Conservation (phyloP, 805 yeast species). For the Teunomyces atbi region DNA sequence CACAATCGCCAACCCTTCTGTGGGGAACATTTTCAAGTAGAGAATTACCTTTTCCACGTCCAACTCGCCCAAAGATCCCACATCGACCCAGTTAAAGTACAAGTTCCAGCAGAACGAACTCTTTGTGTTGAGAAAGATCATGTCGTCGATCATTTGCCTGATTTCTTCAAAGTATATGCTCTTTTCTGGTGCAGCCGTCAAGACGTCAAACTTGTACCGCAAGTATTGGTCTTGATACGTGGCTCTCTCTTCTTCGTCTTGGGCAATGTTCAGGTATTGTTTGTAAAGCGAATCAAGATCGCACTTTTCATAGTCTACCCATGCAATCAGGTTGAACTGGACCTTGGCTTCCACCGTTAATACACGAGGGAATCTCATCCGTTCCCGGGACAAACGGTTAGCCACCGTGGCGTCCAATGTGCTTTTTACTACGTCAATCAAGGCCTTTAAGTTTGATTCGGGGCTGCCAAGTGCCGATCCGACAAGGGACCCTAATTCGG, state of each 20-base stretch:
- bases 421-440: slow-evolving; percentile 38
- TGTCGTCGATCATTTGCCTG: slow-evolving; percentile 60
- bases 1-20: slow-evolving; percentile 59
- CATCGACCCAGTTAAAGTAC: slow-evolving; percentile 74
- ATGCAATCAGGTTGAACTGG: slow-evolving; percentile 37
- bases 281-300: slow-evolving; percentile 54
- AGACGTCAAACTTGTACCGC: slow-evolving; percentile 51
- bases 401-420: slow-evolving; percentile 44
- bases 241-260: slow-evolving; percentile 62
- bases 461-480: slow-evolving; percentile 47
- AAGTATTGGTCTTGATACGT: slow-evolving; percentile 59
- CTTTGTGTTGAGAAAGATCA: slow-evolving; percentile 65
- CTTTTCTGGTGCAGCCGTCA: slow-evolving; percentile 56
- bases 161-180: slow-evolving; percentile 40
- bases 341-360: slow-evolving; percentile 40
- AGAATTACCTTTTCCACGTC: slow-evolving; percentile 46
- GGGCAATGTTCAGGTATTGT: slow-evolving; percentile 51
- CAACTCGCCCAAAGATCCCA: slow-evolving; percentile 45
- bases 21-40: slow-evolving; percentile 56
- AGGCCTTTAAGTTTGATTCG: slow-evolving; percentile 42
- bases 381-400: slow-evolving; percentile 42
- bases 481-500: slow-evolving; percentile 50
- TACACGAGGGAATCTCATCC: slow-evolving; percentile 46
- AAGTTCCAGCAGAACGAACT: slow-evolving; percentile 69
- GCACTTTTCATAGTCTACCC: slow-evolving; percentile 51